Evolutionary conservation across 371 early-diverging fungal genomes (phyloP).

Genomic region (Rhizomucor miehei): DNA sequence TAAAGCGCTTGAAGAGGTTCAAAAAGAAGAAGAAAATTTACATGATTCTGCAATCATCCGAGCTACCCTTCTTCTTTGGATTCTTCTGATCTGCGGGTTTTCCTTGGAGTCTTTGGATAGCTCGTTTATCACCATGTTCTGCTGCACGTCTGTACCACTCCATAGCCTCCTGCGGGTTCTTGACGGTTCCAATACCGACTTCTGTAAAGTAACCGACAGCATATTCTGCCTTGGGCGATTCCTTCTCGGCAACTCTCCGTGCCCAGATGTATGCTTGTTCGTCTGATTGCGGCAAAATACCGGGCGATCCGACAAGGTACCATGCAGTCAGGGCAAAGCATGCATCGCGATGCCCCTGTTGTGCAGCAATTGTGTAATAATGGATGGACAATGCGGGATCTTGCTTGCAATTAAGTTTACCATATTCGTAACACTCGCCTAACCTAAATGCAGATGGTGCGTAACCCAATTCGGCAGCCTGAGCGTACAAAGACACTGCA

Average conservation of each 20-base stretch:
- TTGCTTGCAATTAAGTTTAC: conserved; percentile 62
- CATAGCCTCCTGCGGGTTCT: conserved; percentile 68
- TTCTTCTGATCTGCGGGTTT: conserved; percentile 16
- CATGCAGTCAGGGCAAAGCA: conserved; percentile 88
- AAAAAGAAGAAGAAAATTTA: conserved; percentile 12
- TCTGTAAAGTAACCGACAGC: conserved; percentile 87
- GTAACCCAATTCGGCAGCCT: conserved; percentile 78
- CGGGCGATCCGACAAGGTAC: conserved; percentile 84
- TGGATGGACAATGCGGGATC: conserved; percentile 70
- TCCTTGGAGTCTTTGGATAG: conserved; percentile 59
- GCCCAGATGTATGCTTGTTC: conserved; percentile 90
- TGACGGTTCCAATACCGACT: conserved; percentile 73
- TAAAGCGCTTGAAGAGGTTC: no score
- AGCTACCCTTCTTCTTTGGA: conserved; percentile 25
- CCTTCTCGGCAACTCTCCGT: conserved; percentile 81
- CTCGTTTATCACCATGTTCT: conserved; percentile 79
- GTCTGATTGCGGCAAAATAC: conserved; percentile 80
- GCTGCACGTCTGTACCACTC: conserved; percentile 84
- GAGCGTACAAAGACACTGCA: conserved; percentile 67
- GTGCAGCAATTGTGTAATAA: conserved; percentile 79
- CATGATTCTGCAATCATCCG: conserved; percentile 50
- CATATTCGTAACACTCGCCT: conserved; percentile 81
- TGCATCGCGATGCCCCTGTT: conserved; percentile 89
- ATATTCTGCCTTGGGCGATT: conserved; percentile 84
- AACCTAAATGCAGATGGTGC: conserved; percentile 75